Evolutionary conservation across 495 filamentous ascomycete species (phyloP).

Genomic region (Lepraria neglecta): DNA sequence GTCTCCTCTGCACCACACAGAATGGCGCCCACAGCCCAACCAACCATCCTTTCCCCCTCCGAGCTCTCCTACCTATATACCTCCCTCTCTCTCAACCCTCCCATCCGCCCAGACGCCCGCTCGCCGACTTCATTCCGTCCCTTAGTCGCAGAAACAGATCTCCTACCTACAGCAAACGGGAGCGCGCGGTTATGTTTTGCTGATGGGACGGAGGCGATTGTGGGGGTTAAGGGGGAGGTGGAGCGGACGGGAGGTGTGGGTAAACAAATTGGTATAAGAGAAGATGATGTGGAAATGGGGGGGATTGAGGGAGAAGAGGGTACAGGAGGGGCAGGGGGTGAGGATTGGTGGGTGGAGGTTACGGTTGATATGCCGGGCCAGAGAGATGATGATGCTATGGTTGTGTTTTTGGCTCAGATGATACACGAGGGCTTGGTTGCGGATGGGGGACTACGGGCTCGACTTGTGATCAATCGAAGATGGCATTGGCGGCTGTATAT

Average conservation of each 20-base stretch:
- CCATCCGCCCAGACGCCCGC: slow-evolving; percentile 85
- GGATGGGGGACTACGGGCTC: slow-evolving; percentile 59
- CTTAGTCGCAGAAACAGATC: slow-evolving; percentile 77
- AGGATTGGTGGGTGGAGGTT: slow-evolving; percentile 32
- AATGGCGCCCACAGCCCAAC: slow-evolving; percentile 18
- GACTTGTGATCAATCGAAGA: slow-evolving; percentile 73
- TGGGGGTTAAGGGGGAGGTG: slow-evolving; percentile 90
- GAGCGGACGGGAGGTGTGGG: slow-evolving; percentile 52
- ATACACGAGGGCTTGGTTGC: slow-evolving; percentile 82
- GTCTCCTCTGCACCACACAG: neutral
- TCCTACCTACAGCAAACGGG: slow-evolving; percentile 84
- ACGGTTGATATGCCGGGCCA: slow-evolving; percentile 30
- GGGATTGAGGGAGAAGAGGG: slow-evolving; percentile 31
- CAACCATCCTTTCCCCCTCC: slow-evolving; percentile 66
- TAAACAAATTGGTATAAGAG: neutral
- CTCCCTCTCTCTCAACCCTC: slow-evolving; percentile 69
- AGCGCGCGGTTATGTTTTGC: slow-evolving; percentile 89
- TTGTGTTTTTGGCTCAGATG: slow-evolving; percentile 80
- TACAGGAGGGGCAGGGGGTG: slow-evolving; percentile 31
- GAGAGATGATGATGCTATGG: slow-evolving; percentile 83
- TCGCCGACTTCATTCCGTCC: slow-evolving; percentile 82
- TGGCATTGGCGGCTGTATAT: slow-evolving; percentile 97
- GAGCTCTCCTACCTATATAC: slow-evolving; percentile 94
- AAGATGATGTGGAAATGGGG: slow-evolving; percentile 28
- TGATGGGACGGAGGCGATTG: slow-evolving; percentile 90